phyloP scores from a whole-genome alignment of 1,139 yeast genomes.

The Blastobotrys malaysiensis region DNA sequence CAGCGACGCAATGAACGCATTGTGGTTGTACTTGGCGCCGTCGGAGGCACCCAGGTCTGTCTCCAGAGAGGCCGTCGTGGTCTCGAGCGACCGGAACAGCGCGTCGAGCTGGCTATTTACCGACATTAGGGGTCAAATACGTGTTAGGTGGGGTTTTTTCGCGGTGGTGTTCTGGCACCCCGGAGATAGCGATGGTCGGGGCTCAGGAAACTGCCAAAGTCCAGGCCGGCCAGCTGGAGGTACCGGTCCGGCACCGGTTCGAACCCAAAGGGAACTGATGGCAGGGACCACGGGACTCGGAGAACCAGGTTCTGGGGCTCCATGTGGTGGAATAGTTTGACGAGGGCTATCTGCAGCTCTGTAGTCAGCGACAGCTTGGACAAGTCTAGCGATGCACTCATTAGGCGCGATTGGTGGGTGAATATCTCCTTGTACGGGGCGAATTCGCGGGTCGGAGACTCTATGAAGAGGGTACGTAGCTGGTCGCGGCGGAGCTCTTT shows the following conservation, averaged over 20 bases:
- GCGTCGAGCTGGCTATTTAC: neutral
- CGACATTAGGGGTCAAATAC: neutral
- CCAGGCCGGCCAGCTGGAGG: neutral
- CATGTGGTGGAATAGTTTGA: neutral
- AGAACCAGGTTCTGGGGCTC: neutral
- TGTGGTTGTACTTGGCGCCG: slow-evolving; percentile 14
- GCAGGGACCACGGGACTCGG: neutral
- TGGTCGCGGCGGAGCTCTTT: neutral
- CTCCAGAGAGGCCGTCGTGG: slow-evolving; percentile 19
- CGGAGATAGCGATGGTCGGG: neutral
- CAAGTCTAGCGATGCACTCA: neutral
- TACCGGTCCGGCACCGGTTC: neutral
- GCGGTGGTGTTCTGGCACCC: neutral
- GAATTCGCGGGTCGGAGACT: neutral
- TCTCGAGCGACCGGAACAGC: slow-evolving; percentile 19
- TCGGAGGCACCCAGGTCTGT: neutral
- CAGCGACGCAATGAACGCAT: slow-evolving; percentile 20
- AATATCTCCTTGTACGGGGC: neutral
- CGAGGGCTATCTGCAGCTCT: neutral
- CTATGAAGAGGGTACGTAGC: neutral
- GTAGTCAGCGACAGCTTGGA: neutral
- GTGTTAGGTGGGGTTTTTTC: neutral
- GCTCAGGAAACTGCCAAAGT: neutral
- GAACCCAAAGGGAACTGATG: neutral
- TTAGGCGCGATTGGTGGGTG: neutral